Evolutionary conservation across 805 yeast genomes (phyloP).

Genomic region (Wickerhamia fluorescens): DNA sequence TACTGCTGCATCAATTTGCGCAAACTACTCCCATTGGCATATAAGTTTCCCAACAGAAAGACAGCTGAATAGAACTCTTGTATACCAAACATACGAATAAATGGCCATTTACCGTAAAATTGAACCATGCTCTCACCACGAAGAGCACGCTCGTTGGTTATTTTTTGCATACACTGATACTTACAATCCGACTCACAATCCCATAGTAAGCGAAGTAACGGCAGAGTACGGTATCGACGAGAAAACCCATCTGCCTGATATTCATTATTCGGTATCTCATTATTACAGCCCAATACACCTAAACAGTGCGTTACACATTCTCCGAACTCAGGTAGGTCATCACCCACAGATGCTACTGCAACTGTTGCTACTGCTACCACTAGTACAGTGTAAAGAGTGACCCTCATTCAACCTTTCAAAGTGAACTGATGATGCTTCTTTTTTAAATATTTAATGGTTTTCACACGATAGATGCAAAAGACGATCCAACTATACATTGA

Average conservation of each 20-base stretch:
- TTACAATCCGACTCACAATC: constrained; percentile 29
- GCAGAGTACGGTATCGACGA: not conserved
- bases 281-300: constrained; percentile 11
- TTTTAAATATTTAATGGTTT: too few relatives aligned
- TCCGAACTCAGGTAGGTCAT: constrained; percentile 23
- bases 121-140: constrained; percentile 25
- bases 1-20: constrained; percentile 20
- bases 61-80: constrained; percentile 30
- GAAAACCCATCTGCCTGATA: constrained; percentile 2
- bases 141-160: constrained; percentile 17
- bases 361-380: not conserved
- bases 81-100: constrained; percentile 26
- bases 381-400: not conserved
- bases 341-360: constrained; percentile 22
- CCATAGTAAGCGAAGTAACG: constrained; percentile 15
- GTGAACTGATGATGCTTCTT: not conserved
- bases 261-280: constrained; percentile 7
- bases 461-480: too few relatives aligned
- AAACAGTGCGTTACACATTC: constrained; percentile 19
- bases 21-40: constrained; percentile 24
- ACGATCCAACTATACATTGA: too few relatives aligned
- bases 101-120: constrained; percentile 41
- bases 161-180: constrained; percentile 33
- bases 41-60: constrained; percentile 31
- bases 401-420: not conserved